These are phyloP conservation scores for Huntiella abstrusa DNA, from an alignment of 2,329 filamentous ascomycete genomes.

Conservation along the genomic window DNA sequence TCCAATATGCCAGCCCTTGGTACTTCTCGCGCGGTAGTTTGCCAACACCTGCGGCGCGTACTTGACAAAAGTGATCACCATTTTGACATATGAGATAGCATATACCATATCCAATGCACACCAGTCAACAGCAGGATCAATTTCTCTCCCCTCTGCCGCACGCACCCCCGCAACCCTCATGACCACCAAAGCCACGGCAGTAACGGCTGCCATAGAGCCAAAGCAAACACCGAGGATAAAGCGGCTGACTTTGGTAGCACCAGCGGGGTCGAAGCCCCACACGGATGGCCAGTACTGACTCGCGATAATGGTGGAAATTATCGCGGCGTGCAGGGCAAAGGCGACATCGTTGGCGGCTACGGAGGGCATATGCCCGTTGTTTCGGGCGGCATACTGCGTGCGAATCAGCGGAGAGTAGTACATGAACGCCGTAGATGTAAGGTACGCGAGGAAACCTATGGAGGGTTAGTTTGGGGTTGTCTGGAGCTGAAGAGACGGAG, in stretches of 20 bases:
- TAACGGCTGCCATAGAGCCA: conserved; percentile 45
- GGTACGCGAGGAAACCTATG: conserved; percentile 54
- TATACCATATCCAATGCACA: conserved; percentile 45
- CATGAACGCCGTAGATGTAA: conserved; percentile 54
- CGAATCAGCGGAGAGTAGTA: conserved; percentile 64
- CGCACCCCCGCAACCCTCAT: conserved; percentile 17
- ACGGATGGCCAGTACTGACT: conserved; percentile 58
- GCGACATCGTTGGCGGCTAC: conserved; percentile 79
- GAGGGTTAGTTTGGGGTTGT: background rate
- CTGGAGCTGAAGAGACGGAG: background rate
- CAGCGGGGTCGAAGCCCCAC: conserved; percentile 56
- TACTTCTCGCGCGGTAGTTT: conserved; percentile 74
- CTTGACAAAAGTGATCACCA: conserved; percentile 76
- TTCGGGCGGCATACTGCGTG: conserved; percentile 63
- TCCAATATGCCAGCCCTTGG: conserved; percentile 68
- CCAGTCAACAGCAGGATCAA: conserved; percentile 28
- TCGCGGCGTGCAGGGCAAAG: conserved; percentile 65
- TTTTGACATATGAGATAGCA: conserved; percentile 70
- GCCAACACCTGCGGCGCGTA: conserved; percentile 73
- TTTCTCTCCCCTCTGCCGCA: conserved; percentile 12
- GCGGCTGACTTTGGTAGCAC: conserved; percentile 35
- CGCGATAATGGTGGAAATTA: conserved; percentile 53
- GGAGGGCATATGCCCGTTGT: conserved; percentile 58
- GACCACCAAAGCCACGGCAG: conserved; percentile 29
- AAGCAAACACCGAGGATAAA: conserved; percentile 50